Conservation (phyloP, 768 basidiomycete genomes). For the Termitomyces sp. region DNA sequence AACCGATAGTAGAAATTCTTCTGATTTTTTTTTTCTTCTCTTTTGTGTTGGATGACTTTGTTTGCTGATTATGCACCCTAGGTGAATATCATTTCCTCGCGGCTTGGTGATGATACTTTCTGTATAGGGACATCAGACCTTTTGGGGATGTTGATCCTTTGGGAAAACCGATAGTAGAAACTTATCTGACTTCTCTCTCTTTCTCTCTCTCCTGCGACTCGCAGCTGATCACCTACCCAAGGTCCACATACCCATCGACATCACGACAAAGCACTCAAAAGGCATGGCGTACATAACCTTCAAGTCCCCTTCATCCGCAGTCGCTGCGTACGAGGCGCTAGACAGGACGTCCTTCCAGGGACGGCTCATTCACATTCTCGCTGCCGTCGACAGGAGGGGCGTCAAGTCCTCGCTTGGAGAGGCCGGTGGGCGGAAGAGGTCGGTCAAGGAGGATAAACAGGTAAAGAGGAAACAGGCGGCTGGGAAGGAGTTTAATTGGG, state of each 20-base stretch:
- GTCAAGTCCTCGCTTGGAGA: constrained; percentile 38
- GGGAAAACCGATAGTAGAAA: constrained; percentile 51
- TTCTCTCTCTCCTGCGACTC: not conserved
- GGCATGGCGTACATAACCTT: constrained; percentile 50
- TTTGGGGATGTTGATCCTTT: constrained; percentile 29
- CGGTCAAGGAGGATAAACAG: constrained; percentile 54
- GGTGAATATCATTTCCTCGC: constrained; percentile 28
- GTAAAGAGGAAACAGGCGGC: constrained; percentile 62
- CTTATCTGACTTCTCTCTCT: constrained; percentile 13
- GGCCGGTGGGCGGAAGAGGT: constrained; percentile 37
- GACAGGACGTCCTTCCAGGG: constrained; percentile 90
- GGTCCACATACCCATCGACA: constrained; percentile 47
- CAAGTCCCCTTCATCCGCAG: constrained; percentile 30
- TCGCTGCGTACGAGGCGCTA: constrained; percentile 70
- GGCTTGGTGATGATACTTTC: constrained; percentile 33
- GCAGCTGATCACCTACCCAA: constrained; percentile 8
- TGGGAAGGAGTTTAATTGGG: constrained; percentile 86
- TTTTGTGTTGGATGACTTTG: not conserved
- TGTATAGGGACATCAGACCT: constrained; percentile 54
- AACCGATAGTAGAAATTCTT: constrained; percentile 30
- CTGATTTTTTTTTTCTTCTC: constrained; percentile 12
- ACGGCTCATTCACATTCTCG: constrained; percentile 83
- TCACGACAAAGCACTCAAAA: constrained; percentile 38
- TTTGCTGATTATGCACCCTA: constrained; percentile 17
- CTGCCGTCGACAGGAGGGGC: constrained; percentile 66